A percentile compares a stretch with the other conserved stretches of the same genome.
Conservation (phyloP, 331 rosid genomes). For the Malus hybrid region DNA sequence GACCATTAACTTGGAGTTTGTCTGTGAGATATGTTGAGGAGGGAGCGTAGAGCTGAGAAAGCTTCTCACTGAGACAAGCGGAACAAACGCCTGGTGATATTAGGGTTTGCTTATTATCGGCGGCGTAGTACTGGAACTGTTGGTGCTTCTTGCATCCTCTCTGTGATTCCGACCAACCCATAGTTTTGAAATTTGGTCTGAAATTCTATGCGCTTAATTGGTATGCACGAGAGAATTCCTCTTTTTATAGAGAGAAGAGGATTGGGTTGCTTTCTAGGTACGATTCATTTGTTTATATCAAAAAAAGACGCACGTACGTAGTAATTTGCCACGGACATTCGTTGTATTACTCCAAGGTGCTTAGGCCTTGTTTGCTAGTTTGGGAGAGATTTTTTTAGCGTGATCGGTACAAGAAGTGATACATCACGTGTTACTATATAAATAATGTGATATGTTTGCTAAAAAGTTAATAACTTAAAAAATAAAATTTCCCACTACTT, state of each 20-base stretch:
- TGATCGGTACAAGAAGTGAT: no score
- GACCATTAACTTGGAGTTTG: background rate
- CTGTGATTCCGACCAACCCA: constrained; percentile 27
- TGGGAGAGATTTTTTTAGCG: no score
- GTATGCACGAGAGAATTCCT: no score
- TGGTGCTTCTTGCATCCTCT: constrained; percentile 32
- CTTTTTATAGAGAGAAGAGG: background rate
- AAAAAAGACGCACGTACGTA: background rate
- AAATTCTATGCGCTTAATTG: background rate
- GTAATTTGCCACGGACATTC: background rate
- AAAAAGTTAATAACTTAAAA: no score
- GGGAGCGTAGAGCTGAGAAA: constrained; percentile 32
- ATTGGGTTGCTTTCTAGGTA: background rate
- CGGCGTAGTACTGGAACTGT: background rate
- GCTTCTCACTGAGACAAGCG: constrained; percentile 49
- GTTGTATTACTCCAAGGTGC: background rate
- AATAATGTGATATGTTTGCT: no score
- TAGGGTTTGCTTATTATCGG: constrained; percentile 11
- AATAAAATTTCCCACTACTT: no score
- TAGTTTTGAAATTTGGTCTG: background rate
- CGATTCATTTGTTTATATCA: background rate
- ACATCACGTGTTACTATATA: no score
- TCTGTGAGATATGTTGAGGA: background rate
- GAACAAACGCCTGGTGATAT: constrained; percentile 49
- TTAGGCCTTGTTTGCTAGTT: no score